phyloP scores from a whole-genome alignment of 805 yeast species.

The Isabelozyma rhagii region DNA sequence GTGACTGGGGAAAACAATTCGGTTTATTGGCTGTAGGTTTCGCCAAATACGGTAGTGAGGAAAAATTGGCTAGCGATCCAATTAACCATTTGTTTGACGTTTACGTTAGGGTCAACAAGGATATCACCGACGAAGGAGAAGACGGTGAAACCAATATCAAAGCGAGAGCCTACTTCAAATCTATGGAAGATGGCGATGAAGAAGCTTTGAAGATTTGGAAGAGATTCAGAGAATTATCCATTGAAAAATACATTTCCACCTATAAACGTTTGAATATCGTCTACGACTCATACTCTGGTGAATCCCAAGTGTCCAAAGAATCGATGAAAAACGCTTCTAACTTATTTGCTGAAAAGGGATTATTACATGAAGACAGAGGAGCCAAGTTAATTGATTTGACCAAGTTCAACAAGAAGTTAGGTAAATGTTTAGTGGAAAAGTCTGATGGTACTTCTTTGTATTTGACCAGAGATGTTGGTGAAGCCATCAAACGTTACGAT shows the following conservation, averaged over 20 bases:
- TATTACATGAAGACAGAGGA: conserved; percentile 85
- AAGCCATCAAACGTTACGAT: conserved; percentile 86
- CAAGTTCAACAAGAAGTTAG: conserved; percentile 83
- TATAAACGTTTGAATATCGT: conserved; percentile 88
- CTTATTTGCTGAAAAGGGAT: conserved; percentile 59
- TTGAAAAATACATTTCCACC: conserved; percentile 79
- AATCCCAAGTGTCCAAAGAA: conserved; percentile 83
- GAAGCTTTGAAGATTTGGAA: conserved; percentile 76
- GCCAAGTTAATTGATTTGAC: conserved; percentile 86
- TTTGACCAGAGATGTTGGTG: conserved; percentile 94
- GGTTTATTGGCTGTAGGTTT: conserved; percentile 95
- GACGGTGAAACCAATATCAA: conserved; percentile 53
- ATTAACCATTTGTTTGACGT: conserved; percentile 93
- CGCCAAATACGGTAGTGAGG: conserved; percentile 79
- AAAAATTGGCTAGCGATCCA: conserved; percentile 69
- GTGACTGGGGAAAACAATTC: conserved; percentile 99
- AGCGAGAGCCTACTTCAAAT: conserved; percentile 84
- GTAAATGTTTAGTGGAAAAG: conserved; percentile 89
- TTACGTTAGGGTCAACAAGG: conserved; percentile 82
- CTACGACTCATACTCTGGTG: conserved; percentile 91
- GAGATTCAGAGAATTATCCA: conserved; percentile 86
- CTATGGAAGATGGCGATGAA: conserved; percentile 92
- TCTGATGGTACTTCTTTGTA: conserved; percentile 94
- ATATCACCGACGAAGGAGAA: conserved; percentile 62
- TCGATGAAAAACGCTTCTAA: conserved; percentile 65